Base-by-base conservation (phyloP, 2,329 filamentous ascomycete species). In the Lachnellula arida region DNA sequence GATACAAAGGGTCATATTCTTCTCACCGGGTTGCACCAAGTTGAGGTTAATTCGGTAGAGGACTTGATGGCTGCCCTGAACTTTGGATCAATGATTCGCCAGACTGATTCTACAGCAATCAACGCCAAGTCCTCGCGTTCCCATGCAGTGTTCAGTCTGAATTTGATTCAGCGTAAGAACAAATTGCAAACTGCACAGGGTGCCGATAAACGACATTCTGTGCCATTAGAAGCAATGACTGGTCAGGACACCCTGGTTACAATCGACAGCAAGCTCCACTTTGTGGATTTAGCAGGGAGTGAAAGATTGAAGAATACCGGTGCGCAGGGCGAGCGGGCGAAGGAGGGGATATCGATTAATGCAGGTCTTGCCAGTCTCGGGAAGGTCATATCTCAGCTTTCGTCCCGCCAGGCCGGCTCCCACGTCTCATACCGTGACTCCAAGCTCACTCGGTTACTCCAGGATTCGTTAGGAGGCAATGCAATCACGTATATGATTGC, bases 401-500 rank as follows among this genome's bases (percentile, higher is more conserved):
- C 94, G 1, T 96, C 92, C 17, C 88, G 92, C 57, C 86, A 91
- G 63, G 77, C 88, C 46, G 91, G 91, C 48, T 87, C 91, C 4
- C 91, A 97, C 73, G 92, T 99, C 55, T 99, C 94, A 2, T 99
- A 99, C 71, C 90, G 94, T 61, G 94, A 99, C 74, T 97, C 94
- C n/a, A 92, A 91, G 71, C 84, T 99, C 65, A 99, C 94, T 11
- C 87, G 94, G 57, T 79, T 99, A 23, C 82, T 99, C 17, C 94
- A 99, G 76, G 94, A 99, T 73, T 99, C 94, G 0, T 80, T 99
- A 5, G 94, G 94, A 55, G 94, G 94, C 4, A 97, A 96, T 70
- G 94, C 94, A 37, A 96, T 97, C 70, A 99, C 94, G 0, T 99
- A 97, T 75, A 97, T 99, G 94, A 94, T 99, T 74, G 94, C 94